Evolutionary conservation across 83 land plant genomes (phyloP).

Genomic region (Diphasiastrum complanatum): DNA sequence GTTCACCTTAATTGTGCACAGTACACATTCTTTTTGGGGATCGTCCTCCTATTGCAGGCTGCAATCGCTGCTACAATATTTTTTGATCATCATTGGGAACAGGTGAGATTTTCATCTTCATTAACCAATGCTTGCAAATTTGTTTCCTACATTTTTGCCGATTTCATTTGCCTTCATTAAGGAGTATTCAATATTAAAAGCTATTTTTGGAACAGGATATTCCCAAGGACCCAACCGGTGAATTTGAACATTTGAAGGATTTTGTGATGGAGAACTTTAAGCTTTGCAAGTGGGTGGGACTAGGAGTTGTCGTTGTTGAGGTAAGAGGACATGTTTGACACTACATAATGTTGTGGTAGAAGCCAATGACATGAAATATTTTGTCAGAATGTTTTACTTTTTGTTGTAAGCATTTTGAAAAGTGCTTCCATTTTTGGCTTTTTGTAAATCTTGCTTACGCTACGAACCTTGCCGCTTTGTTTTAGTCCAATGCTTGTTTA

Average conservation of each 20-base stretch:
- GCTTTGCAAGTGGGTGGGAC: slow-evolving; percentile 42
- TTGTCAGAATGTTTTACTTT: too few relatives aligned
- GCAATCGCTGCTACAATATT: slow-evolving; percentile 39
- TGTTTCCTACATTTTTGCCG: neutral
- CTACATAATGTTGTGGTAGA: too few relatives aligned
- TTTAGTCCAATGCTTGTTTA: too few relatives aligned
- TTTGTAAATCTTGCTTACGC: too few relatives aligned
- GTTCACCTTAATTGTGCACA: too few relatives aligned
- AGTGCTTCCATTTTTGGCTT: too few relatives aligned
- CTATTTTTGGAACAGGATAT: slow-evolving; percentile 47
- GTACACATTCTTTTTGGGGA: slow-evolving; percentile 35
- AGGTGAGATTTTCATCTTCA: slow-evolving; percentile 28
- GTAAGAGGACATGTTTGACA: too few relatives aligned
- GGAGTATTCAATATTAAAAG: too few relatives aligned
- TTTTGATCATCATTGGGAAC: slow-evolving; percentile 43
- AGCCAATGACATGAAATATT: too few relatives aligned
- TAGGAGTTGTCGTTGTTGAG: slow-evolving; percentile 36
- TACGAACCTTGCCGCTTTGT: too few relatives aligned
- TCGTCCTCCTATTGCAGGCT: slow-evolving; percentile 40
- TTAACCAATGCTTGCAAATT: neutral
- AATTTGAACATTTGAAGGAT: slow-evolving; percentile 31
- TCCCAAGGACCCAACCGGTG: slow-evolving; percentile 52
- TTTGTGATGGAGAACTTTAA: slow-evolving; percentile 41
- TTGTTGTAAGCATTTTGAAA: too few relatives aligned
- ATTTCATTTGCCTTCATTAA: neutral